Base-by-base conservation (phyloP, 2,329 filamentous ascomycete genomes). In the Elsinoe fawcettii region DNA sequence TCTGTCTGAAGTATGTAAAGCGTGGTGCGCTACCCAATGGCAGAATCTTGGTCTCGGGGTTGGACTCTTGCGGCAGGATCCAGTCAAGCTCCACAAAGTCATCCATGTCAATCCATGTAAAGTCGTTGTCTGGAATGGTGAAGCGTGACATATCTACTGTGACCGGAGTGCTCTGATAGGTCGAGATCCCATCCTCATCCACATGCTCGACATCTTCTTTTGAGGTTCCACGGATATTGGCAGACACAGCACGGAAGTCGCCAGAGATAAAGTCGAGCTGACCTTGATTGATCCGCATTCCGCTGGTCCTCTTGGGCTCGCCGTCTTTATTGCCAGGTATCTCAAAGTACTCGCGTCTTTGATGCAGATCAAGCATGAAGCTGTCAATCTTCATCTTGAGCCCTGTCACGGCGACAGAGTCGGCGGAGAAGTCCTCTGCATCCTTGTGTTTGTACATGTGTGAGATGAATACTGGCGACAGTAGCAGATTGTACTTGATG, bases 401-500 rank as follows among this genome's bases (percentile, higher is more conserved):
- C n/a, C 95, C 93, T 3, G 93, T 99, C 0, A 92, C 92, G 47
- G 90, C 93, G 5, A 96, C 88, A 0, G 86, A 80, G 61, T 84
- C 78, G 60, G 91, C 86, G 0, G 82, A 79, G 66, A 89, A 88
- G 60, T 96, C 90, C 67, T 96, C 92, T 0, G 84, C 84, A 66
- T 99, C 93, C 69, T 96, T 96, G 75, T 99, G 93, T 71, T 96
- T 97, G 75, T 99, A 99, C 30, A 99, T 90, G 66, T 99, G 93
- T 64, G 91, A 95, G 61, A 99, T 82, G 70, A 95, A 99, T 1
- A 99, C 75, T 0, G 93, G 93, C 1, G 93, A 95, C 14, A 99
- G 77, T 2, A 97, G 79, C 20, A 99, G 75, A 61, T 92, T 96
- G 74, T 97, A 97, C 76, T 99, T 99, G 77, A 99, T 91, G 7